Evolutionary conservation across 441 rosid species (phyloP), one percentile per base, ranked within the genome.

Genomic region (Aleurites moluccanus): DNA sequence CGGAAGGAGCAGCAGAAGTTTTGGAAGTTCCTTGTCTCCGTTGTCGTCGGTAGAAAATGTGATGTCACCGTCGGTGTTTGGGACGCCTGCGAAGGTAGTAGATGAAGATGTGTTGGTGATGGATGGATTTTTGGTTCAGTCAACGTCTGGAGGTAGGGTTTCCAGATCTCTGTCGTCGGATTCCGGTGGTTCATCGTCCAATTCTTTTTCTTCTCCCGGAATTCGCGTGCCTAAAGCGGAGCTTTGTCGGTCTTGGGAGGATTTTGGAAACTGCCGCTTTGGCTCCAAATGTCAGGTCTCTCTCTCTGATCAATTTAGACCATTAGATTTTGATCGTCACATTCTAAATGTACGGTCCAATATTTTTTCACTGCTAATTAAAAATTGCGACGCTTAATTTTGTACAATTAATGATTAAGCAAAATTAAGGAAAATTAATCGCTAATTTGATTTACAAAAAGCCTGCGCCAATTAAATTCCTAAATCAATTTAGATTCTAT

Each of bases 51-150:
- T 73, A 49, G 80, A 77, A 59, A 72, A 73, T 61, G 69, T 62
- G 65, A 75, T 77, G 63, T 28, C 78, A 2, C 40, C 69, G 59
- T 8, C 44, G 16, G 25, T 66, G n/a, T 52, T 20, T 3, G 45
- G 64, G 38, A 68, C 82, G 33, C 75, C 83, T 6, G 56, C 77
- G 42, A 69, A 74, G 42, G 70, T 78, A 13, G 78, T 78, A 23
- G 86, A 82, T 47, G 88, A 90, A 57, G 90, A 84, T 35, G 89
- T 88, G 67, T 49, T 88, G 25, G 89, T 93, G 44, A 82, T 87
- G 86, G 97, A 93, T 73, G 94, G 86, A 30, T 80, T 88, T 81
- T 79, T 85, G 18, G 83, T 90, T 49, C 79, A 73, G 18, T 84
- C 87, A 3, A 69, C 72, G 30, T 50, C 76, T 27, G 56, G 79